phyloP scores from a whole-genome alignment of 2,329 filamentous ascomycete genomes.

The Botrytis pseudocinerea region DNA sequence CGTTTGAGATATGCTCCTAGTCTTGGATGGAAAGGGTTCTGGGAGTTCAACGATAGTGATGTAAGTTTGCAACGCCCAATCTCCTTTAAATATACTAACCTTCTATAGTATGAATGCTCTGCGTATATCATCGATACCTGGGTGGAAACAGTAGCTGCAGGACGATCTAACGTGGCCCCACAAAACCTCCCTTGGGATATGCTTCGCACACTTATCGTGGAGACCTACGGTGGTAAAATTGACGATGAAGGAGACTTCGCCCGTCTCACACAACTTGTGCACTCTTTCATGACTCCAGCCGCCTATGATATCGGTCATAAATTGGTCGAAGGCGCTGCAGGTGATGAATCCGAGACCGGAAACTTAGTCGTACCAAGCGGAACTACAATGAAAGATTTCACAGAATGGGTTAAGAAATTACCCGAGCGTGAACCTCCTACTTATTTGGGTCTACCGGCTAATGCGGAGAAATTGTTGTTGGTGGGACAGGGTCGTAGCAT shows the following conservation, averaged over 20 bases:
- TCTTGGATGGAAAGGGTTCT: constrained; percentile 97
- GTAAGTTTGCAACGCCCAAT: constrained; percentile 59
- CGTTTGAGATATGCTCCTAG: constrained; percentile 89
- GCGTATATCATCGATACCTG: constrained; percentile 94
- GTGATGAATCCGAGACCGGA: constrained; percentile 50
- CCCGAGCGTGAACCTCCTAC: constrained; percentile 96
- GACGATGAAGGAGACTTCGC: constrained; percentile 85
- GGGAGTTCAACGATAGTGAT: constrained; percentile 99
- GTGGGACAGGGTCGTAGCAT: constrained; percentile 84
- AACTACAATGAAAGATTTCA: constrained; percentile 82
- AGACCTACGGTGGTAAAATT: constrained; percentile 98
- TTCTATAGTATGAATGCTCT: constrained; percentile 84
- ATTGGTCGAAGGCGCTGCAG: constrained; percentile 65
- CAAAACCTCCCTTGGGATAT: constrained; percentile 96
- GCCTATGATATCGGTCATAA: constrained; percentile 94
- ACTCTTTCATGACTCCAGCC: constrained; percentile 75
- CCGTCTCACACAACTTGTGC: constrained; percentile 71
- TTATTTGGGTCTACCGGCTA: constrained; percentile 88
- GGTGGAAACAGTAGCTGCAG: constrained; percentile 80
- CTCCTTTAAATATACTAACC: constrained; percentile 60
- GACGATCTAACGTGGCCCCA: constrained; percentile 88
- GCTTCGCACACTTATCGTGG: constrained; percentile 83
- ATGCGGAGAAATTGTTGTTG: constrained; percentile 92
- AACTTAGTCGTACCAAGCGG: constrained; percentile 74
- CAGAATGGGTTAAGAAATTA: constrained; percentile 84